Evolutionary conservation across 768 basidiomycete genomes (phyloP).

Genomic region (Agaricus blazei): DNA sequence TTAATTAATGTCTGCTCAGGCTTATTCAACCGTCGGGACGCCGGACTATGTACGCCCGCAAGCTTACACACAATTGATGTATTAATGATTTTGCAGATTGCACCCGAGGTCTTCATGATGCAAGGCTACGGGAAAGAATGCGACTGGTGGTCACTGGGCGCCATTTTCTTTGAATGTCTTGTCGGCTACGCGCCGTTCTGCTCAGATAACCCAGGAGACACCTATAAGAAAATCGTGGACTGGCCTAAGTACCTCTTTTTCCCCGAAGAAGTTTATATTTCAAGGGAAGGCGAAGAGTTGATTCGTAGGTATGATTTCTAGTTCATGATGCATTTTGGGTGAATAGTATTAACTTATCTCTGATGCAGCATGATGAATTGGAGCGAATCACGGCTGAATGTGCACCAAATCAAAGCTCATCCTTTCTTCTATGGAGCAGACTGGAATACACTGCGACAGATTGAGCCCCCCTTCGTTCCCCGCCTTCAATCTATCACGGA

Average conservation of each 20-base stretch:
- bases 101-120: constrained; percentile 95
- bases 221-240: constrained; percentile 97
- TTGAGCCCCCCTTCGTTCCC: constrained; percentile 95
- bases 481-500: constrained; percentile 89
- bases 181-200: constrained; percentile 99
- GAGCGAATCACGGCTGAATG: constrained; percentile 66
- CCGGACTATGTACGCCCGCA: constrained; percentile 45
- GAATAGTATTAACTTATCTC: constrained; percentile 1
- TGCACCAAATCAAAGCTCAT: constrained; percentile 87
- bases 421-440: constrained; percentile 95
- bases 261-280: constrained; percentile 94
- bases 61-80: not conserved
- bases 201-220: constrained; percentile 93
- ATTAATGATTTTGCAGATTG: constrained; percentile 62
- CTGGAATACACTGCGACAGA: constrained; percentile 87
- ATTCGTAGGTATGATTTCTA: constrained; percentile 61
- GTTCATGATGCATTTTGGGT: not conserved
- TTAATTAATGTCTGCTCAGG: constrained; percentile 37
- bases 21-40: constrained; percentile 85
- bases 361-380: constrained; percentile 76
- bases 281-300: constrained; percentile 86
- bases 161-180: constrained; percentile 98
- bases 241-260: constrained; percentile 91
- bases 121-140: constrained; percentile 98
- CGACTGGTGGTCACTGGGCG: constrained; percentile 99